Evolutionary conservation across 139 green algal genomes (phyloP), one percentile per base, ranked within the genome.

Genomic region (Chlamydomonas eustigma): DNA sequence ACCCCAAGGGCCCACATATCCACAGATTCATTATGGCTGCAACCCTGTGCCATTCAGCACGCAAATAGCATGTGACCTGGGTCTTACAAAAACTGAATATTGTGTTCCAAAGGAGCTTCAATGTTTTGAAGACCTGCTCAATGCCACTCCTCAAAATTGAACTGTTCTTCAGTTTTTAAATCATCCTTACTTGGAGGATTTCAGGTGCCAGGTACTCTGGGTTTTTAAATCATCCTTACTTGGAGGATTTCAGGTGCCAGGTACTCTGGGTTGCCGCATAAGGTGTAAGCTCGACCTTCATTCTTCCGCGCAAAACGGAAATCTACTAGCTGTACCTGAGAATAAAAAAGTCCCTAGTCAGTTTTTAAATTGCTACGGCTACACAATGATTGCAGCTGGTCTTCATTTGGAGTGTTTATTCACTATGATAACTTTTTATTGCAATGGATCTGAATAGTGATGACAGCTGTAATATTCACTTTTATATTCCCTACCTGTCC

Each of bases 1-100:
- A 93, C 88, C 0, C 91, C 91, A 31, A 94, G 81, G 0, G 85
- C 77, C 90, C 90, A 94, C 64, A 81, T 82, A 67, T 94, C 90
- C 2, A 78, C 90, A 24, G 85, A 73, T 25, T 78, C 34, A 18
- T 50, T 58, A 51, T 75, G 75, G 1, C 70, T 38, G 2, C 67
- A 69, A 18, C 24, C 36, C 76, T 58, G 18, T 18, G 44, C n/a
- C 12, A 28, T 58, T 22, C 12, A 58, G 44, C 44, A 12, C 44
- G 12, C 44, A 12, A 12, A 22, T 28, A 12, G 44, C 12, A 58
- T 58, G 22, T 22, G 12, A 22, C 44, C 44, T 58, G 12, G 44
- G 12, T 69, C 58, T n/a, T n/a, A n/a, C n/a, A n/a, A n/a, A n/a
- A n/a, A n/a, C n/a, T n/a, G n/a, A n/a, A n/a, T n/a, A n/a, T n/a